Evolutionary conservation across 371 early-diverging fungal genomes (phyloP), one percentile per base, ranked within the genome.

Genomic region (Gilbertella persicaria): DNA sequence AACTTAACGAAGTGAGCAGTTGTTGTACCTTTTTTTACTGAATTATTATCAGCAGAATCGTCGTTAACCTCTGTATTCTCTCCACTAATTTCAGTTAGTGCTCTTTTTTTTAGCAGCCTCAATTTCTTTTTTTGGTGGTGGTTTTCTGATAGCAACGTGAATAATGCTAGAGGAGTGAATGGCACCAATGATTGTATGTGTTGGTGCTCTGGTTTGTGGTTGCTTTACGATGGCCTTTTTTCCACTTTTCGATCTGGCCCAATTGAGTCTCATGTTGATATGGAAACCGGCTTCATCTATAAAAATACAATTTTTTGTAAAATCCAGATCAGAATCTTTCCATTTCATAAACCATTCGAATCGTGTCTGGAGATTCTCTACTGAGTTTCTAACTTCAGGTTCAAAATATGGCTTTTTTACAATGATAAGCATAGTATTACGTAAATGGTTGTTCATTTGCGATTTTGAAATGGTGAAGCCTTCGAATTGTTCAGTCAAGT

Each of bases 211-310:
- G n/a, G 26, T 48, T 48, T 38, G 5, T 48, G 24, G 26, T 36
- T 24, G 36, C 37, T 33, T 17, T 44, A 52, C 43, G 7, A 41
- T n/a, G 29, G 51, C 42, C 2, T 12, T 28, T 20, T n/a, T 36
- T 47, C 48, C 48, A 4, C 23, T 29, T 25, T 38, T 42, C 20
- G 43, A 51, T 30, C 51, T 42, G 19, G 51, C 51, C 42, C 42
- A 42, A 30, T 42, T 51, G 43, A 5, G 7, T 42, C 42, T 51
- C 51, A 51, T 51, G 47, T 39, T 54, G 30, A 54, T 46, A 39
- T 48, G 23, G 30, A 60, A 53, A 25, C 60, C 54, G 20, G 45
- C 40, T 49, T 49, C 50, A 49, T 60, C 44, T 17, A 61, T 61
- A 28, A 55, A 59, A 39, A 55, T 21, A 41, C 61, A 61, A 26